Evolutionary conservation across 108 stramenopile genomes (phyloP).

Genomic region (Parietichytrium sp.): DNA sequence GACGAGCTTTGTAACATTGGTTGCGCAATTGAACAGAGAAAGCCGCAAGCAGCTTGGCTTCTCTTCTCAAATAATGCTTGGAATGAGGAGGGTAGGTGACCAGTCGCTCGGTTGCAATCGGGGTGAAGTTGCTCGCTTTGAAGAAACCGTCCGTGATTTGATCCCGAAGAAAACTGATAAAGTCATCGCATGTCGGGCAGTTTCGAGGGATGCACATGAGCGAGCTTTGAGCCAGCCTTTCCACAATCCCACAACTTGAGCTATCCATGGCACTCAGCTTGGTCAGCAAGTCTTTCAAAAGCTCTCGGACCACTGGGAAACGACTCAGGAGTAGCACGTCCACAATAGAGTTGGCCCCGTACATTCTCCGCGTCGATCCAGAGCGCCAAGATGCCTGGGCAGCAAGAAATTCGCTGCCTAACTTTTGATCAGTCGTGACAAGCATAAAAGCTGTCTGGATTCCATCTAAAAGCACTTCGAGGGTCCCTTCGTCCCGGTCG

Average conservation of each 20-base stretch:
- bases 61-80: background rate
- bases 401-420: slow-evolving; percentile 6
- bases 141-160: background rate
- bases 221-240: background rate
- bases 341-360: background rate
- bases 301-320: slow-evolving; percentile 1
- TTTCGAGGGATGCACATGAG: background rate
- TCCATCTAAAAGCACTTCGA: slow-evolving; percentile 4
- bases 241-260: background rate
- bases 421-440: background rate
- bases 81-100: slow-evolving; percentile 4
- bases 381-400: background rate
- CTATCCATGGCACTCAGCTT: background rate
- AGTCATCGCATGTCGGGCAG: slow-evolving; percentile 37
- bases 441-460: background rate
- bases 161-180: background rate
- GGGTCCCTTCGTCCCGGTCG: background rate
- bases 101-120: background rate
- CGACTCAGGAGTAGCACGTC: slow-evolving; percentile 29
- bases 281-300: background rate
- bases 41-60: background rate
- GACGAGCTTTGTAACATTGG: background rate
- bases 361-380: too few species aligned
- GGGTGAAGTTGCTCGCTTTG: background rate
- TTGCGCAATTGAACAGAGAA: background rate